Evolutionary conservation across 257 asterid genomes (phyloP), one percentile per base, ranked within the genome.

Genomic region (Verbena officinalis): DNA sequence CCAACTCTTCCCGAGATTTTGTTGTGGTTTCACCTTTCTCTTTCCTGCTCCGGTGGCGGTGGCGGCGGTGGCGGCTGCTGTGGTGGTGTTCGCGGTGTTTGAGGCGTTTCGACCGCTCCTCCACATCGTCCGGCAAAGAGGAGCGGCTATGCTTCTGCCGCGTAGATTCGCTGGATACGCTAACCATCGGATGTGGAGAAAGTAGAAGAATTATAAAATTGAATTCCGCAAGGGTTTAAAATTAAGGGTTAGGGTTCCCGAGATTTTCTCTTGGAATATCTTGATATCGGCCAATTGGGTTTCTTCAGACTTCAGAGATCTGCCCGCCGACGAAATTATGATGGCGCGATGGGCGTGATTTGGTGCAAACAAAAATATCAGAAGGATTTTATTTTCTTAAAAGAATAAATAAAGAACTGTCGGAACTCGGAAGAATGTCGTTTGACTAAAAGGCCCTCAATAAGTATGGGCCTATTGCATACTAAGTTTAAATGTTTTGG

Each of bases 11-110:
- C 52, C 40, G 71, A 7, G 57, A 23, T 55, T 74, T 59, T 63
- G 13, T 73, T 4, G 54, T 19, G 0, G 33, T 11, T 23, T 73
- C 73, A 9, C 75, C 82, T 31, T 54, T 74, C 36, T 78, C 79
- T 31, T 76, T 83, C 59, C 76, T 79, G 82, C 88, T 83, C 66
- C 84, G 82, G 39, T 80, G 81, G 65, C 69, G 95, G 34, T 78
- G 91, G 64, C 78, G 81, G 65, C 69, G 95, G 34, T 78, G 91
- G 64, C 78, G 96, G 13, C 77, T 87, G 50, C 79, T 93, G 17
- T 79, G 89, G 20, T 73, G 81, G 23, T 76, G 90, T 67, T 84
- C 96, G n/a, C 88, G 96, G 74, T 84, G 97, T 63, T 93, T 93
- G 58, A 85, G 97, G 73, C 99, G 96, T 54, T 87, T 93, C 6